Evolutionary conservation across 352 stramenopile species (phyloP), one percentile per base, ranked within the genome.

Genomic region (Phytophthora sp.): DNA sequence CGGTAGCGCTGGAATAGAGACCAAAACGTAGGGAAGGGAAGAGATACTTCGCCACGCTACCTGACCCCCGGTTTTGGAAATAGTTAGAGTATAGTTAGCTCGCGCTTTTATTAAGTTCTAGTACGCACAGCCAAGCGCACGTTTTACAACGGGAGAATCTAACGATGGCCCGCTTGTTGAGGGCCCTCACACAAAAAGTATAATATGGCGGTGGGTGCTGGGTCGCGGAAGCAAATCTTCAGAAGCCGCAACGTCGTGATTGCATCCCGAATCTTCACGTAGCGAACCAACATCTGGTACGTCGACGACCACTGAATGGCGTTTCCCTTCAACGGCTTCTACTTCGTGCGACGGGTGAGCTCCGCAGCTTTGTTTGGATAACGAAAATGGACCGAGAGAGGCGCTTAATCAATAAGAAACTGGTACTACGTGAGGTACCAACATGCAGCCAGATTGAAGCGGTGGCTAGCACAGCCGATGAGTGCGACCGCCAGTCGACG

Each of bases 221-320:
- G 38, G 26, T 18, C 39, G 53, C 13, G 38, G 52, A 7, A 60
- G 26, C 8, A 61, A 35, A 7, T 61, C 27, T 51, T 61, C 53
- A 3, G 44, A 27, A 7, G 53, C 38, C 0, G 26, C 26, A 0
- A 61, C 53, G 44, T 61, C 26, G 50, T 50, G 52, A 50, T 59
- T 11, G n/a, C 24, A 15, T 59, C 52, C 7, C 36, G 16, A 16
- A 50, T 50, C 18, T 59, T 29, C 3, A 50, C 52, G 26, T 59
- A 59, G 52, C 24, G 36, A 7, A 1, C n/a, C 0, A 50, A n/a
- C 52, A 59, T 50, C 36, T 36, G 2, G n/a, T 31, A 50, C 2
- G 52, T 59, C 4, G 52, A 59, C 8, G 38, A 50, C 26, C 36
- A 42, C 38, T 38, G 16, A 0, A 24, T 59, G 0, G 7, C n/a